Percentiles rank a stretch among this genome's conserved stretches.
These are phyloP conservation scores for Chaetothyriales sp. DNA, from an alignment of 2,329 filamentous ascomycete species.

Conservation along the genomic window DNA sequence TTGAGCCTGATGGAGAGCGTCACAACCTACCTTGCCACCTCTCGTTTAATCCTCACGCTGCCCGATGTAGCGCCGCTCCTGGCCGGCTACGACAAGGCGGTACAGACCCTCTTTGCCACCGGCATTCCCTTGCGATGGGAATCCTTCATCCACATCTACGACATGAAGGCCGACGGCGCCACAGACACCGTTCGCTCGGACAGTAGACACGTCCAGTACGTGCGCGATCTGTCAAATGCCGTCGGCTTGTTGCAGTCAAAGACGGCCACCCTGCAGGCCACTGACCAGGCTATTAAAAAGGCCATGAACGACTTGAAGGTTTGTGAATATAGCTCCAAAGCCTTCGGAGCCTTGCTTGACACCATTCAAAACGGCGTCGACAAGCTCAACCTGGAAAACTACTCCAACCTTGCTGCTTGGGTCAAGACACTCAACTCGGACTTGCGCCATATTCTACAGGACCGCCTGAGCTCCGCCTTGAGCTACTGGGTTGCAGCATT, in stretches of 20 bases:
- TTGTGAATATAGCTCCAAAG: constrained; percentile 67
- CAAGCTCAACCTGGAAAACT: constrained; percentile 91
- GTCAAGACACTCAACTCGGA: constrained; percentile 74
- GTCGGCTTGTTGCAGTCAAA: constrained; percentile 83
- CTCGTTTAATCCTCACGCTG: constrained; percentile 72
- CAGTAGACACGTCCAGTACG: constrained; percentile 92
- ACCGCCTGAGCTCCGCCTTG: constrained; percentile 74
- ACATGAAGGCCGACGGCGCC: constrained; percentile 61
- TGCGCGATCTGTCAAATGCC: constrained; percentile 78
- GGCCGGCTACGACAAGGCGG: constrained; percentile 82
- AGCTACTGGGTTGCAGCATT: constrained; percentile 80
- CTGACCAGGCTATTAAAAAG: constrained; percentile 69
- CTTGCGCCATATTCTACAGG: constrained; percentile 65
- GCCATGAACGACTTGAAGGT: constrained; percentile 69
- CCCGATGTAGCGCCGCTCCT: constrained; percentile 74
- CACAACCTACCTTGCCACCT: constrained; percentile 80
- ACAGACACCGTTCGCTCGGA: constrained; percentile 40
- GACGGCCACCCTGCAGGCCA: constrained; percentile 61
- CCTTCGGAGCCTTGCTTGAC: constrained; percentile 69
- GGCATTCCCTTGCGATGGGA: constrained; percentile 91
- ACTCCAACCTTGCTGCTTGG: constrained; percentile 84
- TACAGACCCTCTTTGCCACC: constrained; percentile 68
- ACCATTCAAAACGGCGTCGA: constrained; percentile 85
- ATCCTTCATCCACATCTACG: constrained; percentile 93
- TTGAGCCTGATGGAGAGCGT: constrained; percentile 98